Conservation (phyloP, 495 filamentous ascomycete species). For the Zalerion maritima region DNA sequence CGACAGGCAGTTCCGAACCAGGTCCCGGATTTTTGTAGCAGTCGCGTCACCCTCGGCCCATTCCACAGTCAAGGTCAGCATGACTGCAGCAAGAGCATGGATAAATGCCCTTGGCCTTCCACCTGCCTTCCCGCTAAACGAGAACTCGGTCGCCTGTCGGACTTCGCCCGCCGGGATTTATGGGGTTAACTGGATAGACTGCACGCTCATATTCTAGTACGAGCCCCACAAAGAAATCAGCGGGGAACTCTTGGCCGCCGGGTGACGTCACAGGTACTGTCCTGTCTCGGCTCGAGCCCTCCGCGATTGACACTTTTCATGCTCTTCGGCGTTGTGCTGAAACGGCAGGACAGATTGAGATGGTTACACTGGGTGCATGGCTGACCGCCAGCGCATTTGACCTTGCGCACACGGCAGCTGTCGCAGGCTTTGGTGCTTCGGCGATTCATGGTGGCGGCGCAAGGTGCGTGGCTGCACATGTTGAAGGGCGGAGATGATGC, state of each 20-base stretch:
- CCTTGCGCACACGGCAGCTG: slow-evolving; percentile 12
- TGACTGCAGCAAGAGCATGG: slow-evolving; percentile 2
- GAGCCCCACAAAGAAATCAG: slow-evolving; percentile 4
- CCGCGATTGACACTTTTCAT: slow-evolving; percentile 1
- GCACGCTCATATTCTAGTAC: slow-evolving; percentile 3
- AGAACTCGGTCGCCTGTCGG: not conserved
- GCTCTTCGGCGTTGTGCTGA: slow-evolving; percentile 1
- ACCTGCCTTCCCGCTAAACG: slow-evolving; percentile 1
- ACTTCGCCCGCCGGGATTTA: slow-evolving; percentile 4
- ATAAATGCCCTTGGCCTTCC: slow-evolving; percentile 4
- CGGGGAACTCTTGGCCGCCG: not conserved
- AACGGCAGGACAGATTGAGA: slow-evolving; percentile 5
- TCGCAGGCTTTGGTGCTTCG: slow-evolving; percentile 8
- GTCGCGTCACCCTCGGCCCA: not conserved
- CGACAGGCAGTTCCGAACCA: slow-evolving; percentile 1
- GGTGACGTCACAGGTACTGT: not conserved
- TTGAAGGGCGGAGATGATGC: slow-evolving; percentile 1
- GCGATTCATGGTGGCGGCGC: not conserved
- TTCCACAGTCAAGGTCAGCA: slow-evolving; percentile 1
- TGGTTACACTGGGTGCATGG: slow-evolving; percentile 9
- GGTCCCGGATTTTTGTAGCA: not conserved
- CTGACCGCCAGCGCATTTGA: slow-evolving; percentile 13
- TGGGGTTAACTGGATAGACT: slow-evolving; percentile 3
- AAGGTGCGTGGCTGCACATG: slow-evolving; percentile 1
- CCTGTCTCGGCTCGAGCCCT: slow-evolving; percentile 2